Evolutionary conservation across 352 stramenopile species (phyloP).

Genomic region (Globisporangium sylvaticum): DNA sequence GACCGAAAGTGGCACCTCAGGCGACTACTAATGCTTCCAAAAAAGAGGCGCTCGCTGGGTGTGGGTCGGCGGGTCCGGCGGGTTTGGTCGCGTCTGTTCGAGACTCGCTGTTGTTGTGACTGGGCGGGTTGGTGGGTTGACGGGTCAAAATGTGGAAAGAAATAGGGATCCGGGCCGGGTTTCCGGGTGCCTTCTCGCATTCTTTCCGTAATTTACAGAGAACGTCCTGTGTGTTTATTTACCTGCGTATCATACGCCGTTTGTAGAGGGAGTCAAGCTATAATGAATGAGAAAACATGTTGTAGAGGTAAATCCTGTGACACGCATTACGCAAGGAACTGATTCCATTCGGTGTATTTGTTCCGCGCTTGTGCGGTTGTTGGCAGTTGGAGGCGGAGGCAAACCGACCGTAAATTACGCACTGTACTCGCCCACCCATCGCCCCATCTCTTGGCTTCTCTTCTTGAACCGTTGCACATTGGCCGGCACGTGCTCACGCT

Average conservation of each 20-base stretch:
- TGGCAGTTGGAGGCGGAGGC: neutral
- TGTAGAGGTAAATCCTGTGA: neutral
- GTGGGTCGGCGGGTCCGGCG: neutral
- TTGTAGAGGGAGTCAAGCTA: too few species aligned
- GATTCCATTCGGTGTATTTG: neutral
- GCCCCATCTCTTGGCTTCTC: neutral
- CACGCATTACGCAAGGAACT: neutral
- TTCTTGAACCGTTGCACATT: neutral
- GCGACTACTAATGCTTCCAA: conserved; percentile 11
- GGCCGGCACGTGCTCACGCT: neutral
- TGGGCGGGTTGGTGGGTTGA: neutral
- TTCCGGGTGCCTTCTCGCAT: neutral
- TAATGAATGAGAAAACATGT: neutral
- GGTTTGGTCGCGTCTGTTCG: neutral
- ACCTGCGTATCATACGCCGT: neutral
- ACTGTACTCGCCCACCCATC: neutral
- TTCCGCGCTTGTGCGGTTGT: neutral
- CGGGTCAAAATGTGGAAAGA: conserved; percentile 3
- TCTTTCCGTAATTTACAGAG: conserved; percentile 3
- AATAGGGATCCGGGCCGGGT: neutral
- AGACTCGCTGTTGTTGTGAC: neutral
- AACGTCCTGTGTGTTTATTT: neutral
- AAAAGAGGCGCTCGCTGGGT: conserved; percentile 9
- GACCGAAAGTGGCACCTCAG: conserved; percentile 16
- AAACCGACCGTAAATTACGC: neutral